Base-by-base conservation (phyloP, 768 basidiomycete genomes). In the Tricholoma furcatifolium region DNA sequence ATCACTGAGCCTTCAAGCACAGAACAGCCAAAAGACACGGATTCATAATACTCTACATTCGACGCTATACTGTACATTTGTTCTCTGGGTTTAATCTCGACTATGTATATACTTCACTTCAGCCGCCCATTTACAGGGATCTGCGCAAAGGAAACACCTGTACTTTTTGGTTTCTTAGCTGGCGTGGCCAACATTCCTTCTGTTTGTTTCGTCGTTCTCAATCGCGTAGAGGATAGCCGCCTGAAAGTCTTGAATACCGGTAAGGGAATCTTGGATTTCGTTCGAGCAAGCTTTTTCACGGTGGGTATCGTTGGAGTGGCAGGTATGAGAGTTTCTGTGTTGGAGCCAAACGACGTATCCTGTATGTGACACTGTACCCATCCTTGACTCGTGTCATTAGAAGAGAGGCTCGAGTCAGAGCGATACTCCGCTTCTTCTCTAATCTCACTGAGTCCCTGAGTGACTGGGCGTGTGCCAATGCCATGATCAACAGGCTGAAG, bases 191-290 rank as follows among this genome's bases (percentile, higher is more conserved):
- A 4, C 6, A 23, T 31, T 18, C 27, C 40, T 34, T 55, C 50
- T 4, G 36, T 15, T 3, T 31, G 44, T 42, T 27, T 53, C 15
- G 34, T n/a, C 23, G 36, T 44, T 18, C 10, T 27, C 8, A 45
- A 20, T 39, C 39, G 53, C 15, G 54, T 54, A 18, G 54, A 47
- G 27, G 65, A 62, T 34, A 62, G 51, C 42, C 62, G 55, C 45
- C 48, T 62, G 47, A 63, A 32, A 11, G 56, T 57, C 36, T 61
- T 60, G 30, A 62, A 44, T 11, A 65, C 61, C 11, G 65, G 63
- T 27, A 61, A 59, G 17, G 66, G 64, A 30, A 65, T 60, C 14
- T 56, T 62, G 24, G 63, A 65, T 46, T 53, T 57, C 12, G 34
- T 6, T n/a, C 47, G 50, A 6, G 6, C 23, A 39, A 42, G 39